Evolutionary conservation across 441 rosid genomes (phyloP), one percentile per base, ranked within the genome.

Genomic region (Mallotus japonicus): DNA sequence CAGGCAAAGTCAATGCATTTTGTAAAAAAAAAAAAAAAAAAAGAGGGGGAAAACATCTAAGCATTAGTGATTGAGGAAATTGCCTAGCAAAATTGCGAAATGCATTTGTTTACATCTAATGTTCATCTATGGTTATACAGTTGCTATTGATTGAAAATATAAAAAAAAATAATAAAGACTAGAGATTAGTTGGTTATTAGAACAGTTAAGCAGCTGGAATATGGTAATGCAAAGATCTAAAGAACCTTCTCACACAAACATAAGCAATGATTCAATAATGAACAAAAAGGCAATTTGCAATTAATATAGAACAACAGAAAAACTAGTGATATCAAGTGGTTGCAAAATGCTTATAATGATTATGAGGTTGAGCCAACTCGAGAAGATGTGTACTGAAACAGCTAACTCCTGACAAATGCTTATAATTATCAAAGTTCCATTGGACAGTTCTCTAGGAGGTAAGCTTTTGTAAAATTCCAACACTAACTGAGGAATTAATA

Each of bases 1-100:
- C 69, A 58, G 62, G 32, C 34, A 56, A 62, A 61, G 3, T 60
- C 67, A 32, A 54, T 8, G 20, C 59, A 19, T 70, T 57, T 62
- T 15, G 44, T n/a, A 50, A 64, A 10, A 55, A 62, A 47, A 50
- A 55, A 66, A 37, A 50, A 50, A 64, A 10, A 55, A 62, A 47
- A 50, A 55, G 61, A 37, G 44, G 28, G 6, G 17, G 15, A 22
- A 69, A 19, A 46, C 15, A 47, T 42, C 1, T 62, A 32, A 4
- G 51, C 8, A 22, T 19, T 46, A 53, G 54, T 24, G 24, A 55
- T 49, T 10, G 47, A 53, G 49, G 58, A 71, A 71, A 15, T 22
- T 3, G 0, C 7, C 16, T 22, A 2, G 12, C 46, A 19, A n/a
- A 72, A 42, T 51, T 40, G 14, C 28, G 54, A 17, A 9, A 62